Base-by-base conservation (phyloP, 2,329 filamentous ascomycete genomes). In the Diplodia corticola region DNA sequence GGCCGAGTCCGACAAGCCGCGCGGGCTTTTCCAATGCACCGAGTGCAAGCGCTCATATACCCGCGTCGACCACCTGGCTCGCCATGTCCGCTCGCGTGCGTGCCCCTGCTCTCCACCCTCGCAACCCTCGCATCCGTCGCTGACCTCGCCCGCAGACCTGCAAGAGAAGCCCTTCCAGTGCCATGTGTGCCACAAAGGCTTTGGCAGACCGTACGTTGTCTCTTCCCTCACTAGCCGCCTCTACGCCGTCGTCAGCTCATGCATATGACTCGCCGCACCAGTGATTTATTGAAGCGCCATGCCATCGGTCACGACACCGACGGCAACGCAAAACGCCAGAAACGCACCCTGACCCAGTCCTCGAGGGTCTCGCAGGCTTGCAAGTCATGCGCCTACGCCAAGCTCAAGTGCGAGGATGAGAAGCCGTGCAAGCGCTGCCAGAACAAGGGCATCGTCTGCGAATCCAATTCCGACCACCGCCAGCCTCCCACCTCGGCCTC, bases 321-420 rank as follows among this genome's bases (percentile, higher is more conserved):
- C n/a, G 75, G 77, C 54, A 74, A 76, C 67, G 69, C 70, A 22
- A 73, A 71, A 63, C 28, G 67, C 7, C 65, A 63, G 44, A 67
- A 67, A 22, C 60, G 65, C 7, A 63, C 51, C 33, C 30, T 61
- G 6, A 64, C 49, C 20, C 66, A 65, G 37, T 61, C 30, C 51
- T 72, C 73, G 12, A 75, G 81, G 6, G 81, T 82, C 4, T 80
- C 78, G 5, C 82, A 84, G 71, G 83, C 83, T 0, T 85, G 83
- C 68, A 82, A 82, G 67, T 77, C 81, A 5, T 85, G 83, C 68
- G 83, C 83, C 24, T 77, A 79, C 24, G 80, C 82, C 2, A 83
- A 85, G 69, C 74, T 85, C 22, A 82, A 83, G 70, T 85, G 83
- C 68, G 82, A 85, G 67, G 83, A 85, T 68, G 78, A 81, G 53